phyloP scores from a whole-genome alignment of 148 eudicot species.

The Silene uniflora region DNA sequence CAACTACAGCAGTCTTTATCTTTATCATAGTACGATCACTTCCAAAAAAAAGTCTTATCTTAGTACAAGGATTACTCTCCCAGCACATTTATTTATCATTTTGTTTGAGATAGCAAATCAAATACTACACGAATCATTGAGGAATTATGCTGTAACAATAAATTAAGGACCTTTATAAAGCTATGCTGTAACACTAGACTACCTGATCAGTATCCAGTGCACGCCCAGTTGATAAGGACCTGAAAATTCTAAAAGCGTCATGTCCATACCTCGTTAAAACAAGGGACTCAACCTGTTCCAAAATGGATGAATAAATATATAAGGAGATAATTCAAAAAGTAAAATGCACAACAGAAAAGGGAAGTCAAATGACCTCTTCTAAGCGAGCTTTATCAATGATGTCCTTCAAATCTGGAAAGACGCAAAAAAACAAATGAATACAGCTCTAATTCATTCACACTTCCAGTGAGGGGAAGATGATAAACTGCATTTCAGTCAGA shows the following conservation, averaged over 20 bases:
- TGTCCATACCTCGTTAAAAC: conserved; percentile 69
- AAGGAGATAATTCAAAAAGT: not conserved
- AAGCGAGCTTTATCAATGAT: conserved; percentile 60
- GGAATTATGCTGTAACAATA: not conserved
- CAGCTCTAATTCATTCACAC: not conserved
- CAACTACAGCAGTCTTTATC: not conserved
- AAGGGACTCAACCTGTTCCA: conserved; percentile 73
- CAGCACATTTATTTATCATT: not conserved
- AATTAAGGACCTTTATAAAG: not conserved
- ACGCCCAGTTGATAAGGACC: conserved; percentile 51
- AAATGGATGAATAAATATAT: conserved; percentile 14
- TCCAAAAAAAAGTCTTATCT: too few species aligned
- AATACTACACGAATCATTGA: not conserved
- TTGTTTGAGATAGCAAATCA: not conserved
- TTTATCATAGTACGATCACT: not conserved
- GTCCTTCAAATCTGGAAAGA: conserved; percentile 59
- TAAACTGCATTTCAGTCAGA: conserved; percentile 3
- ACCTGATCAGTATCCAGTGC: conserved; percentile 76
- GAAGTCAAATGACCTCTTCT: conserved; percentile 55
- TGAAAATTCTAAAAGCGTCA: conserved; percentile 78
- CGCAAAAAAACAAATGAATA: conserved; percentile 11
- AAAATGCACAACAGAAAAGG: conserved; percentile 4
- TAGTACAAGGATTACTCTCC: not conserved
- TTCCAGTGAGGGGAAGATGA: not conserved
- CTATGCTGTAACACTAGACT: conserved; percentile 10